These are phyloP conservation scores for Pythium scleroteichum DNA, from an alignment of 352 stramenopile species.

Conservation along the genomic window DNA sequence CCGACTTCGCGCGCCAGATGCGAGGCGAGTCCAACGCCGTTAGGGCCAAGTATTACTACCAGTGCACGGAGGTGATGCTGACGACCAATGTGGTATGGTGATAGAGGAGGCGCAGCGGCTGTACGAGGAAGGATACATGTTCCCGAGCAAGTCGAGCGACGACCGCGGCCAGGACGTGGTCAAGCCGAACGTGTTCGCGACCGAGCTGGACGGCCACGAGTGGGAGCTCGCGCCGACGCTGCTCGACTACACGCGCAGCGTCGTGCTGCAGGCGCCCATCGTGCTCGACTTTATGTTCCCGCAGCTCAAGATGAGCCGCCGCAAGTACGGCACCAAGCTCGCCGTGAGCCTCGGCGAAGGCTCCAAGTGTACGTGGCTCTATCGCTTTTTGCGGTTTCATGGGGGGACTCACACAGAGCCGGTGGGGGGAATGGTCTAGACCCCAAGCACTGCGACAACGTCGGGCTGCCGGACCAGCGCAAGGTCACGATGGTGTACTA, in stretches of 20 bases:
- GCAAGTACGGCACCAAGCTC: slow-evolving; percentile 49
- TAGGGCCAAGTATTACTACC: too few relatives aligned
- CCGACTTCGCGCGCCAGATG: slow-evolving; percentile 41
- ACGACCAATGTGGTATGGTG: too few relatives aligned
- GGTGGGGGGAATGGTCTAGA: too few relatives aligned
- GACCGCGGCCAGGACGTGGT: slow-evolving; percentile 39
- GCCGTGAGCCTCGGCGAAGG: slow-evolving; percentile 50
- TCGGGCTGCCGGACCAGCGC: slow-evolving; percentile 47
- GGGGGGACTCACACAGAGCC: too few relatives aligned
- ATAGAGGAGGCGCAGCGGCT: slow-evolving; percentile 43
- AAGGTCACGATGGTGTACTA: slow-evolving; percentile 81
- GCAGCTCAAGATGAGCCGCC: slow-evolving; percentile 46
- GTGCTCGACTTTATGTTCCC: slow-evolving; percentile 54
- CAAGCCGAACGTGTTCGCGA: slow-evolving; percentile 53
- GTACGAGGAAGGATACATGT: slow-evolving; percentile 52
- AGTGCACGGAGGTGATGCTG: too few relatives aligned
- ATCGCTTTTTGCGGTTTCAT: too few relatives aligned
- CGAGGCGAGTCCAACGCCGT: slow-evolving; percentile 28
- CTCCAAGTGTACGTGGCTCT: slow-evolving; percentile 46
- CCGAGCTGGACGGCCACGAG: slow-evolving; percentile 48
- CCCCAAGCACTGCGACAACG: slow-evolving; percentile 58
- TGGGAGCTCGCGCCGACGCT: slow-evolving; percentile 51
- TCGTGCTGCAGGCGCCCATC: slow-evolving; percentile 46
- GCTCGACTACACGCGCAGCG: slow-evolving; percentile 53
- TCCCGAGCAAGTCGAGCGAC: slow-evolving; percentile 51